These are phyloP conservation scores for Tuber aestivum DNA, from an alignment of 495 filamentous ascomycete species.

Conservation along the genomic window DNA sequence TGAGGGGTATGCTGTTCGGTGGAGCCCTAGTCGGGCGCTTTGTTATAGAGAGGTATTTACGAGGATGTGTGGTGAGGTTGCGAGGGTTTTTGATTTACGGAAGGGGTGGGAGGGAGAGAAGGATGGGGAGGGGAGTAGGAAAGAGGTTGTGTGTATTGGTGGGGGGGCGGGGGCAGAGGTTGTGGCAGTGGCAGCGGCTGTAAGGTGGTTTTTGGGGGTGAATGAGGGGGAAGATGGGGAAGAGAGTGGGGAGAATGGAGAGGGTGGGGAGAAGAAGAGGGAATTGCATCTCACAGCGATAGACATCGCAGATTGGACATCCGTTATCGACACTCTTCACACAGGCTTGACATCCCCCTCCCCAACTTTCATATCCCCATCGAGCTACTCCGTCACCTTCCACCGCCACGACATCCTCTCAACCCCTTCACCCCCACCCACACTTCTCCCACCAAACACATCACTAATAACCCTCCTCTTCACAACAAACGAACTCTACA, in stretches of 20 bases:
- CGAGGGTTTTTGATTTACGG: slow-evolving; percentile 35
- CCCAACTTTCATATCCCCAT: slow-evolving; percentile 44
- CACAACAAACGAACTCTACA: slow-evolving; percentile 94
- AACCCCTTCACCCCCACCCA: slow-evolving; percentile 12
- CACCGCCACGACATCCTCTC: slow-evolving; percentile 58
- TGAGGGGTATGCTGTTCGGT: slow-evolving; percentile 75
- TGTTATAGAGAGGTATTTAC: slow-evolving; percentile 67
- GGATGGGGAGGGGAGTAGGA: neutral
- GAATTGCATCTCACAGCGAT: slow-evolving; percentile 58
- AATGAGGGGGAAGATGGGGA: slow-evolving; percentile 6
- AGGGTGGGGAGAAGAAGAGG: slow-evolving; percentile 12
- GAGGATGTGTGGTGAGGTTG: slow-evolving; percentile 47
- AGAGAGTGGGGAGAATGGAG: slow-evolving; percentile 1
- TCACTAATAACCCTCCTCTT: slow-evolving; percentile 77
- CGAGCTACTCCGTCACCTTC: slow-evolving; percentile 50
- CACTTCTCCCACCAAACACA: slow-evolving; percentile 34
- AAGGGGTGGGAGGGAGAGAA: neutral
- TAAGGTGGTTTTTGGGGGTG: slow-evolving; percentile 46
- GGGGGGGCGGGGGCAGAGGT: slow-evolving; percentile 83
- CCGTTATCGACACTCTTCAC: slow-evolving; percentile 54
- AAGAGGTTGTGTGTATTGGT: slow-evolving; percentile 64
- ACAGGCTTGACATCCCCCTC: slow-evolving; percentile 46
- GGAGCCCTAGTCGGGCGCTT: slow-evolving; percentile 75
- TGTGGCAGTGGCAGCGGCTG: slow-evolving; percentile 63
- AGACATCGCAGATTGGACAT: slow-evolving; percentile 73